Evolutionary conservation across 2,329 filamentous ascomycete species (phyloP).

Genomic region (Aspergillus pseudonomiae): DNA sequence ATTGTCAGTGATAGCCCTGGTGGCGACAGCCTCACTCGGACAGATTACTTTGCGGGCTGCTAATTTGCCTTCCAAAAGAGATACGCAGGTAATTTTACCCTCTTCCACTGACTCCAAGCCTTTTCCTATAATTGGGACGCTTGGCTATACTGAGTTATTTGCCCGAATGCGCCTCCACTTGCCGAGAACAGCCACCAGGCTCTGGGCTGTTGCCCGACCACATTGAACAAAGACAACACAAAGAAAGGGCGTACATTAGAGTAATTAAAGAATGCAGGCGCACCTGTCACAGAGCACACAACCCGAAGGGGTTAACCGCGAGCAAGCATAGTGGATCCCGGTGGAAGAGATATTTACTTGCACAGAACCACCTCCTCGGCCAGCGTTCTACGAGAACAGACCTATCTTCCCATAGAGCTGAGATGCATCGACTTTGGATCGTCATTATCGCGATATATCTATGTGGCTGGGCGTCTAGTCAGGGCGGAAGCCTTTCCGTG

Average conservation of each 20-base stretch:
- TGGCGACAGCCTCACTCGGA: background rate
- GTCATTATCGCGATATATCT: background rate
- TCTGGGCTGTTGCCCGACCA: background rate
- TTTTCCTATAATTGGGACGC: accelerated
- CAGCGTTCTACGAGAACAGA: background rate
- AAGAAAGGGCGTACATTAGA: background rate
- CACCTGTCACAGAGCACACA: too few species aligned
- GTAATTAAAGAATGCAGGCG: background rate
- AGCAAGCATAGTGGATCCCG: background rate
- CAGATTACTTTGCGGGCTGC: background rate
- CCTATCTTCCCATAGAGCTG: background rate
- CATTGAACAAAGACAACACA: background rate
- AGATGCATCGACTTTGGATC: background rate
- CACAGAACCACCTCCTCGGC: background rate
- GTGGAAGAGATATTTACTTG: background rate
- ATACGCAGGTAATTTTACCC: background rate
- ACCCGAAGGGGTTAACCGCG: too few species aligned
- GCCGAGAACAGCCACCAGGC: background rate
- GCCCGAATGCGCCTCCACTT: background rate
- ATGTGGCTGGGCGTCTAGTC: background rate
- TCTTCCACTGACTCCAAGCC: background rate
- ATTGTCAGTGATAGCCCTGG: background rate
- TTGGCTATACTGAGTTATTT: background rate
- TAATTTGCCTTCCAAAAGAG: background rate
- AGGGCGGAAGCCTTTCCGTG: background rate